Evolutionary conservation across 768 basidiomycete genomes (phyloP).

Genomic region (Mycena filopes): DNA sequence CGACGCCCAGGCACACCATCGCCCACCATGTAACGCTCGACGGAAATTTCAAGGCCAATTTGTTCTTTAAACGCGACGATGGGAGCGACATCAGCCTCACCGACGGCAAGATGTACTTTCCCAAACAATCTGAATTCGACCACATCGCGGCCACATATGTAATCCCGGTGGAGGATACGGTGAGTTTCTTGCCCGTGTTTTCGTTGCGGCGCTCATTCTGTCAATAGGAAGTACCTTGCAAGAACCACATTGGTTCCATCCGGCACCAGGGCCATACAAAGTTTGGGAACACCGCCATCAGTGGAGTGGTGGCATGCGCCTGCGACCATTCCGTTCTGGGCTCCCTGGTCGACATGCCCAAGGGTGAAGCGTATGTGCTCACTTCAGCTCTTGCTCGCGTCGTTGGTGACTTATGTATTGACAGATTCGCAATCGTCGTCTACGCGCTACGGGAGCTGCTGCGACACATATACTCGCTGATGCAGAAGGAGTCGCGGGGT

Average conservation of each 20-base stretch:
- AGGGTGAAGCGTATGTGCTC: slow-evolving; percentile 17
- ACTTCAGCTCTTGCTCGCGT: not conserved
- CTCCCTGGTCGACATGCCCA: slow-evolving; percentile 18
- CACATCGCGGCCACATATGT: too few relatives aligned
- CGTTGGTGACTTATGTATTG: not conserved
- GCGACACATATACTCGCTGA: slow-evolving; percentile 7
- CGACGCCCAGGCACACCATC: too few relatives aligned
- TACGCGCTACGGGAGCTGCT: slow-evolving; percentile 11
- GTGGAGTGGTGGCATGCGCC: slow-evolving; percentile 10
- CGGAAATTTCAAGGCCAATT: slow-evolving; percentile 19
- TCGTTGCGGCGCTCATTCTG: not conserved
- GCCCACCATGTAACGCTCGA: too few relatives aligned
- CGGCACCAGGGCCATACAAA: slow-evolving; percentile 12
- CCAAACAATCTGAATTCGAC: slow-evolving; percentile 5
- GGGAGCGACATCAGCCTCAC: slow-evolving; percentile 18
- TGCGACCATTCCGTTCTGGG: slow-evolving; percentile 18
- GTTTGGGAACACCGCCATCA: slow-evolving; percentile 21
- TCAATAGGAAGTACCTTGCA: slow-evolving; percentile 6
- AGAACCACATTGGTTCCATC: slow-evolving; percentile 11
- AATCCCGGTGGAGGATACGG: slow-evolving; percentile 17
- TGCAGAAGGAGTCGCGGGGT: not conserved
- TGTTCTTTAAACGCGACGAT: slow-evolving; percentile 23
- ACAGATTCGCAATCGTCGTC: slow-evolving; percentile 6
- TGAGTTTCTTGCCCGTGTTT: not conserved
- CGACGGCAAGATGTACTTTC: slow-evolving; percentile 24